These are phyloP conservation scores for Cercospora citrullina DNA, from an alignment of 2,329 filamentous ascomycete genomes.

Conservation along the genomic window DNA sequence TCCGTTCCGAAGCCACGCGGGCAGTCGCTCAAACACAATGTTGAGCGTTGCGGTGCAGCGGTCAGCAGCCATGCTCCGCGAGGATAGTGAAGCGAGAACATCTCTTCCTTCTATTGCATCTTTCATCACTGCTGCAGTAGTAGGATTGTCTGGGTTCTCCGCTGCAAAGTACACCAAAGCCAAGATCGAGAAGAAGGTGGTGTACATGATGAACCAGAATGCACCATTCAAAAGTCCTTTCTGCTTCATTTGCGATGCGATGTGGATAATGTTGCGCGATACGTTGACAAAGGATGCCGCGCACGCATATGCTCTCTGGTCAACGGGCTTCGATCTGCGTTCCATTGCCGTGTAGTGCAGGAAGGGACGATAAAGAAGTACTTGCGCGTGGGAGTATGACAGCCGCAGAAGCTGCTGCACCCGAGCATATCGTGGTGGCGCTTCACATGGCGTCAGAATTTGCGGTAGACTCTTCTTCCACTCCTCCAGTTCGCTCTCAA, in stretches of 20 bases:
- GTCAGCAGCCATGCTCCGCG: slow-evolving; percentile 85
- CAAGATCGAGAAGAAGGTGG: slow-evolving; percentile 77
- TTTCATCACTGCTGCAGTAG: slow-evolving; percentile 75
- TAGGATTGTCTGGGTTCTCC: slow-evolving; percentile 74
- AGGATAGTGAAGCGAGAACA: slow-evolving; percentile 74
- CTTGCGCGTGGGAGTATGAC: slow-evolving; percentile 79
- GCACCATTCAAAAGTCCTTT: slow-evolving; percentile 74
- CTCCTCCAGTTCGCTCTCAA: slow-evolving; percentile 62
- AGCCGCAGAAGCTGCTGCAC: slow-evolving; percentile 75
- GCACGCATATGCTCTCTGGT: slow-evolving; percentile 76
- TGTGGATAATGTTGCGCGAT: slow-evolving; percentile 74
- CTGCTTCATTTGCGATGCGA: slow-evolving; percentile 74
- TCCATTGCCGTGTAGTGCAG: slow-evolving; percentile 75
- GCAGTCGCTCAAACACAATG: slow-evolving; percentile 80
- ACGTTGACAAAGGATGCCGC: slow-evolving; percentile 66
- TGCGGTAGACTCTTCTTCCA: slow-evolving; percentile 70
- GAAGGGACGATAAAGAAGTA: slow-evolving; percentile 80
- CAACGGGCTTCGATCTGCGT: slow-evolving; percentile 55
- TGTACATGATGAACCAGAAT: slow-evolving; percentile 86
- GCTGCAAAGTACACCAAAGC: slow-evolving; percentile 77
- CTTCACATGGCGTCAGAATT: slow-evolving; percentile 77
- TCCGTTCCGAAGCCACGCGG: slow-evolving; percentile 55
- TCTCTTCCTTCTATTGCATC: slow-evolving; percentile 84
- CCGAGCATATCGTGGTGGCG: slow-evolving; percentile 64
- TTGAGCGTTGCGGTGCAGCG: slow-evolving; percentile 75